Evolutionary conservation across 2,329 filamentous ascomycete genomes (phyloP).

Genomic region (Apiospora kogelbergensis): DNA sequence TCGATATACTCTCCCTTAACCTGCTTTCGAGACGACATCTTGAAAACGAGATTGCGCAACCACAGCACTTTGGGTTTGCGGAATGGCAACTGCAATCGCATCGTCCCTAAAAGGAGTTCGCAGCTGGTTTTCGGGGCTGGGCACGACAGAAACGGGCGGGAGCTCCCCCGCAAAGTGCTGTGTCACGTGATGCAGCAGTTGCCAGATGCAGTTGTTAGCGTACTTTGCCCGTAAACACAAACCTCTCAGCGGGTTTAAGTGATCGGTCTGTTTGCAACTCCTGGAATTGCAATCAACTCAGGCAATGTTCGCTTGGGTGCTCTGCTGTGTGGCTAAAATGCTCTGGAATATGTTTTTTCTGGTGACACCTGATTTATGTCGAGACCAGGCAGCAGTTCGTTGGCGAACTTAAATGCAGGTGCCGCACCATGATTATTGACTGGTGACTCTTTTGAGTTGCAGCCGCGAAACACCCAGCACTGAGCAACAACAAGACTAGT

Average conservation of each 20-base stretch:
- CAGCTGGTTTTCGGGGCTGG: neutral
- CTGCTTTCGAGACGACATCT: constrained; percentile 60
- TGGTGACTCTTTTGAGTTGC: neutral
- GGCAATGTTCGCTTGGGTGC: neutral
- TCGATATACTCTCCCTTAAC: constrained; percentile 94
- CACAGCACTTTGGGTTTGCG: neutral
- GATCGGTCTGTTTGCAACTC: neutral
- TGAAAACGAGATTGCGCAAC: neutral
- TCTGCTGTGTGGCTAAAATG: neutral
- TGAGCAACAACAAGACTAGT: neutral
- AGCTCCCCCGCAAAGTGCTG: neutral
- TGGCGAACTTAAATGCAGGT: neutral
- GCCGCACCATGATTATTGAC: neutral
- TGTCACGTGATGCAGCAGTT: neutral
- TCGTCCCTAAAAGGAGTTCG: neutral
- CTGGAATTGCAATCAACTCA: too few relatives aligned
- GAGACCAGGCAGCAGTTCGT: neutral
- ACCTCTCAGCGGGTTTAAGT: neutral
- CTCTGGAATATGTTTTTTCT: neutral
- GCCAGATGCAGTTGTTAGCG: constrained; percentile 1
- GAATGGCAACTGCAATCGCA: neutral
- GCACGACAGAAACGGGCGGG: neutral
- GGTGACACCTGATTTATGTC: neutral
- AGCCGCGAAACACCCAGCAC: neutral
- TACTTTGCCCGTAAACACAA: neutral